Evolutionary conservation across 169 alveolate genomes (phyloP).

Genomic region (Besnoitia besnoiti): DNA sequence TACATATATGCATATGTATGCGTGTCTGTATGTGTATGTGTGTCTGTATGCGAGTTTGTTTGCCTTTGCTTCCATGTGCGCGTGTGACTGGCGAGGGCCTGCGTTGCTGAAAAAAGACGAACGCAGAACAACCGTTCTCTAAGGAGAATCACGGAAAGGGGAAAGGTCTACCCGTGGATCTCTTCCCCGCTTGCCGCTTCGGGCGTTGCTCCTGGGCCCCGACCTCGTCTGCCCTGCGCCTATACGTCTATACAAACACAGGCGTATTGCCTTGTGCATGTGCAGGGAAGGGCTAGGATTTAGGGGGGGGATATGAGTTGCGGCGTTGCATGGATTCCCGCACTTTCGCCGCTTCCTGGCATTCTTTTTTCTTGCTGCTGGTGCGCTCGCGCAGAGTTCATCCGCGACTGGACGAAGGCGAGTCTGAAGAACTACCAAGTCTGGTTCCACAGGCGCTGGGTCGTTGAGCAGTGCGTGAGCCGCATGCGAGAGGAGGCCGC

Average conservation of each 20-base stretch:
- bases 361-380: not conserved
- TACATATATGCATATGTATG: not conserved
- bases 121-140: too few species aligned
- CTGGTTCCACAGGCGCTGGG: constrained; percentile 44
- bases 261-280: not conserved
- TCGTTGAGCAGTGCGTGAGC: not conserved
- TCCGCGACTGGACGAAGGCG: not conserved
- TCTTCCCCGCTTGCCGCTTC: too few species aligned
- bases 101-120: too few species aligned
- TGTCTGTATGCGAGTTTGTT: too few species aligned
- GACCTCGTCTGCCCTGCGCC: not conserved
- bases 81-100: too few species aligned
- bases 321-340: too few species aligned
- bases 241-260: not conserved
- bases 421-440: constrained; percentile 37
- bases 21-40: not conserved
- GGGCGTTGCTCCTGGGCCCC: too few species aligned
- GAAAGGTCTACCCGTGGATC: too few species aligned
- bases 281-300: not conserved
- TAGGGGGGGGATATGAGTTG: too few species aligned
- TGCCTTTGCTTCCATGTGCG: too few species aligned
- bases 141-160: too few species aligned
- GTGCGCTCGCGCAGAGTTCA: not conserved
- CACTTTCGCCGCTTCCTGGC: not conserved
- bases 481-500: not conserved